phyloP scores from a whole-genome alignment of 2,329 filamentous ascomycete genomes.

The Cercospora berteroae region DNA sequence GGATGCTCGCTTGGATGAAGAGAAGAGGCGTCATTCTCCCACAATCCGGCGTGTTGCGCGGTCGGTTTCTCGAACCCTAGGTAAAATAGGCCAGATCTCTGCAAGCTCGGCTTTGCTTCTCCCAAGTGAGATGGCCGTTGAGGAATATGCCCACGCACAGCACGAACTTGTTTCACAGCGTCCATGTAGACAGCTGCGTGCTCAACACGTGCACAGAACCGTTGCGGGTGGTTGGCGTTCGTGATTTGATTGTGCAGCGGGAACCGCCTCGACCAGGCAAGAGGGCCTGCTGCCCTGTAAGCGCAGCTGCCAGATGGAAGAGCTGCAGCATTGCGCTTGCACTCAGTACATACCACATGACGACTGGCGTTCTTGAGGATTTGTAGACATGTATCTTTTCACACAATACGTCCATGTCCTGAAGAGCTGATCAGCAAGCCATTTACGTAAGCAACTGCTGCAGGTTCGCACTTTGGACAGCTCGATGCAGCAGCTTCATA shows the following conservation, averaged over 20 bases:
- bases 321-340: not conserved
- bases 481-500: not conserved
- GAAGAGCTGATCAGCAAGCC: not conserved
- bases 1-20: not conserved
- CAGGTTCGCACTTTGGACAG: not conserved
- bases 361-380: too few relatives aligned
- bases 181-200: not conserved
- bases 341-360: not conserved
- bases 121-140: not conserved
- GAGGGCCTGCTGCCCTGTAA: not conserved
- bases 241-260: not conserved
- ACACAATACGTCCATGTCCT: not conserved
- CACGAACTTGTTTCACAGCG: not conserved
- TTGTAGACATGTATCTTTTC: not conserved
- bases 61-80: not conserved
- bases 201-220: not conserved
- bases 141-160: not conserved
- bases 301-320: not conserved
- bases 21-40: not conserved
- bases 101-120: not conserved
- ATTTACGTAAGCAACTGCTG: slow-evolving; percentile 6
- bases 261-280: not conserved
- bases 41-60: not conserved
- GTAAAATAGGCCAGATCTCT: not conserved
- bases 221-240: not conserved